Evolutionary conservation across 257 asterid genomes (phyloP), one percentile per base, ranked within the genome.

Genomic region (Penstemon eatonii): DNA sequence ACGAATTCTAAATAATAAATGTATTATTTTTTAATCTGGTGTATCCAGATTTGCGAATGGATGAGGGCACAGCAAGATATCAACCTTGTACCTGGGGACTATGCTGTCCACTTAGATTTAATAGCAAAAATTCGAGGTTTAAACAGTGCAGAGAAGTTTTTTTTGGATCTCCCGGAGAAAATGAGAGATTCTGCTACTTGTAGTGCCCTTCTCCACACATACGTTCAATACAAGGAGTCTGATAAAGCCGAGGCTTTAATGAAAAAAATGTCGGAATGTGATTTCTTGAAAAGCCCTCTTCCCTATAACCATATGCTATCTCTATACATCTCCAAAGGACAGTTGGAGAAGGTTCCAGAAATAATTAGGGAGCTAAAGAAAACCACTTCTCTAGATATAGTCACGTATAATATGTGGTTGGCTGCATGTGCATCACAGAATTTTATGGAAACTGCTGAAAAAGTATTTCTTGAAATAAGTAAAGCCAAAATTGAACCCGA

Each of bases 301-400:
- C 97, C 99, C n/a, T 94, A 72, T 67, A 94, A 94, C 75, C 97
- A 91, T 77, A 87, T 94, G 87, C 73, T 94, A 42, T 76, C 95
- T 56, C 81, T 94, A 42, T 94, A 91, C 61, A 66, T 87, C 73
- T 87, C 96, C 64, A 76, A 77, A 7, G 86, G 79, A 46, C 83
- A 91, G 59, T 67, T 89, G 45, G 92, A 86, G 63, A 94, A 87
- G 78, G 79, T 91, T 66, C 85, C 91, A 8, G 70, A 52, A 49
- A 45, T 82, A 57, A 83, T 89, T 56, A 73, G 70, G 79, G 86
- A 79, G 78, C 81, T 91, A 69, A 87, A 79, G 86, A 91, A 86
- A 79, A 77, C 75, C 0, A 81, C 87, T 59, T 73, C 96, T 37
- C 99, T 97, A 0, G 99, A 94, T 80, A 70, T 87, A 19, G 89